phyloP scores from a whole-genome alignment of 345 rosid genomes.

The Eutrema japonicum region DNA sequence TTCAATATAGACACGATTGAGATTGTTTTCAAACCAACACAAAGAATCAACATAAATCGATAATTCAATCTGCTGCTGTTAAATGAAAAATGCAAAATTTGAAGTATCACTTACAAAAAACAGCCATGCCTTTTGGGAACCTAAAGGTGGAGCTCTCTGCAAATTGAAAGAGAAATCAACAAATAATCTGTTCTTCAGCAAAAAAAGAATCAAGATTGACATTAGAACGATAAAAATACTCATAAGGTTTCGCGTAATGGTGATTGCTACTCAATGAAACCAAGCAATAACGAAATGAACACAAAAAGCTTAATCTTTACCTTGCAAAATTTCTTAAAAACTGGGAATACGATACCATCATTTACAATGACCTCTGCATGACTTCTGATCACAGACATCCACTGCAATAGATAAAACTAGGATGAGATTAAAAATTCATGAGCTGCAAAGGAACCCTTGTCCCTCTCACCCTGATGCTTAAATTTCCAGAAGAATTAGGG shows the following conservation, averaged over 20 bases:
- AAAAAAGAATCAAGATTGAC: slow-evolving; percentile 9
- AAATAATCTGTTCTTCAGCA: neutral
- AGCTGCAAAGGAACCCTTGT: slow-evolving; percentile 3
- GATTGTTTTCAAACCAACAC: slow-evolving; percentile 7
- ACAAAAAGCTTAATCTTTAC: slow-evolving; percentile 44
- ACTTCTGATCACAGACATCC: slow-evolving; percentile 76
- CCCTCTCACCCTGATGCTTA: slow-evolving; percentile 9
- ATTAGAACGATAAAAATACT: neutral
- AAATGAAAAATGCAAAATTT: slow-evolving; percentile 19
- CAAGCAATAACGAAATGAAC: neutral
- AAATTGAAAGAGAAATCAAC: slow-evolving; percentile 32
- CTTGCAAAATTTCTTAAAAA: slow-evolving; percentile 78
- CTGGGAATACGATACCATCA: slow-evolving; percentile 64
- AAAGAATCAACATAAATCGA: neutral
- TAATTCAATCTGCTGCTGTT: slow-evolving; percentile 1
- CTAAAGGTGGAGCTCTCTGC: slow-evolving; percentile 79
- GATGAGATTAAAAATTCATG: neutral
- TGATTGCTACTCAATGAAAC: slow-evolving; percentile 22
- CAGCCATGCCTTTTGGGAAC: slow-evolving; percentile 60
- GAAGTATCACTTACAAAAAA: slow-evolving; percentile 59
- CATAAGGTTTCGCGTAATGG: neutral
- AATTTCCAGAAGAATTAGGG: slow-evolving; percentile 5
- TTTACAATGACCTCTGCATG: slow-evolving; percentile 75
- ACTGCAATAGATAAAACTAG: slow-evolving; percentile 55
- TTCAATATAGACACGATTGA: neutral